phyloP scores from a whole-genome alignment of 2,329 filamentous ascomycete species.

The Neonectria faginata region DNA sequence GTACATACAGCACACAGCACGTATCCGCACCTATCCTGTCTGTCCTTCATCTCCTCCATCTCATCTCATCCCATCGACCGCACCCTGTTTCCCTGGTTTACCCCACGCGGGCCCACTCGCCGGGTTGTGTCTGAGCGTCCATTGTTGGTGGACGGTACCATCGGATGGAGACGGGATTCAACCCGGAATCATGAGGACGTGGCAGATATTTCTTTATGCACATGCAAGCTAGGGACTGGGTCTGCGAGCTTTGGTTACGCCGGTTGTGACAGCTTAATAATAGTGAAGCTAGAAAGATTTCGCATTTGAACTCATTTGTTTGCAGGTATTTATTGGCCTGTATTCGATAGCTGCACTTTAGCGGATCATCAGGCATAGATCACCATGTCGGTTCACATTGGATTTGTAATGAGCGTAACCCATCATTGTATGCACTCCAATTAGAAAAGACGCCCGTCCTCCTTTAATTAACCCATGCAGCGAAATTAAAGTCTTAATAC shows the following conservation, averaged over 20 bases:
- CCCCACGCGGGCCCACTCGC: slow-evolving; percentile 21
- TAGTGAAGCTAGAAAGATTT: slow-evolving; percentile 8
- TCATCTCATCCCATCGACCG: slow-evolving; percentile 19
- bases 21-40: slow-evolving; percentile 11
- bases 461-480: neutral
- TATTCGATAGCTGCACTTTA: too few species aligned
- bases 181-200: slow-evolving; percentile 1
- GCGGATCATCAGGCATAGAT: too few species aligned
- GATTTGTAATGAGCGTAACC: too few species aligned
- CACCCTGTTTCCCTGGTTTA: slow-evolving; percentile 6
- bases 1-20: neutral
- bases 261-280: slow-evolving; percentile 16
- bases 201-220: slow-evolving; percentile 16
- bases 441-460: neutral
- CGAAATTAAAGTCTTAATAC: neutral
- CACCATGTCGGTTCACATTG: too few species aligned
- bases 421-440: neutral
- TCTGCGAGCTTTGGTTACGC: slow-evolving; percentile 7
- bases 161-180: slow-evolving; percentile 23
- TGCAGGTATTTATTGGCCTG: neutral
- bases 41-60: neutral
- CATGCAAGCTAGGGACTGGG: slow-evolving; percentile 4
- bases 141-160: slow-evolving; percentile 21
- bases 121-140: slow-evolving; percentile 9
- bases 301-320: slow-evolving; percentile 1